Evolutionary conservation across 352 stramenopile genomes (phyloP), one percentile per base, ranked within the genome.

Genomic region (Pythium aquatile): DNA sequence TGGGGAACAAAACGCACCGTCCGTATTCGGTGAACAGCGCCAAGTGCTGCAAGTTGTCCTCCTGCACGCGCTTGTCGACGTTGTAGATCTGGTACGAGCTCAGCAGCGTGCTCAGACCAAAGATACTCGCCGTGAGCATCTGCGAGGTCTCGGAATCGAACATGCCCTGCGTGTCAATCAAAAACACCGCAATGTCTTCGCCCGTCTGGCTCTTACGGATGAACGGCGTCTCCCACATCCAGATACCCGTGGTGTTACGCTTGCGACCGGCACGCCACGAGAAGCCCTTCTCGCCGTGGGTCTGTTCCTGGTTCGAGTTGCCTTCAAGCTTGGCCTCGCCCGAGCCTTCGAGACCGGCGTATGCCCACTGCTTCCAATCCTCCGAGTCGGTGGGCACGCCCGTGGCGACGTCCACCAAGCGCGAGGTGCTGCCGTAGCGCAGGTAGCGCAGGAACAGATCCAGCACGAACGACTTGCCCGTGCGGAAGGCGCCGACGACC

Each of bases 151-250:
- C 96, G 54, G 98, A 97, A 70, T 99, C 98, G 78, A 99, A 99
- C 95, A 99, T 99, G 46, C 98, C 98, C 77, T 99, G 98, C 10
- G 98, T 99, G 77, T 99, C 98, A 51, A 99, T 98, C 9, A 99
- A 58, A 29, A 99, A 88, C 17, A 99, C 87, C 1, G 97, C 97
- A 47, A 99, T 88, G 54, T 92, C 83, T 66, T 96, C 87, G 46
- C 84, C 86, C 24, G 77, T 83, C 28, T 81, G 70, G 56, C 88
- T 92, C 67, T 98, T 92, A 53, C 89, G 89, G 70, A 99, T 88
- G 71, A 99, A 99, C 8, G 97, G 96, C 64, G 98, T 91, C 75
- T 93, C 97, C 97, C 97, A 99, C 87, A 99, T 98, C 97, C 97
- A 99, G 68, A 99, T 99, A 55, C 97, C 98, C 28, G 97, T 99